Percentiles rank a stretch among this genome's conserved stretches.
Evolutionary conservation across 1,284 basidiomycete species (phyloP).

Genomic region (Dichomitus squalens): DNA sequence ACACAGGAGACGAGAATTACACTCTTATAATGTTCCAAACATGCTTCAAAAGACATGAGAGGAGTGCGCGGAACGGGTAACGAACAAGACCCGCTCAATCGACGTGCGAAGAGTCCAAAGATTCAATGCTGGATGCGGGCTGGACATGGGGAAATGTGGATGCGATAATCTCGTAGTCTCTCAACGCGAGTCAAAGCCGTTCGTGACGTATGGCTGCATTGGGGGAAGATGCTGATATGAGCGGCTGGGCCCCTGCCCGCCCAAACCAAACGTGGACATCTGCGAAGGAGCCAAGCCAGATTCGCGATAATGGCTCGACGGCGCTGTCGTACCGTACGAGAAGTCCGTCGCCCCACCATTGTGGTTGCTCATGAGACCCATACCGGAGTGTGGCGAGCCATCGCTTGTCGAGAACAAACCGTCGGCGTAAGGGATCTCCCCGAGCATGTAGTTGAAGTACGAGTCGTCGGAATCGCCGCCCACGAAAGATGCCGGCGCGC

Average conservation of each 20-base stretch:
- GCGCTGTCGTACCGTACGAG: not conserved
- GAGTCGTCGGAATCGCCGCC: conserved; percentile 8
- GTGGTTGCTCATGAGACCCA: not conserved
- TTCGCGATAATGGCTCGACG: conserved; percentile 9
- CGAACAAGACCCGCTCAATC: not conserved
- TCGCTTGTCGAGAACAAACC: conserved; percentile 5
- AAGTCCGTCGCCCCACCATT: conserved; percentile 2
- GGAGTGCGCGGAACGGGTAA: not conserved
- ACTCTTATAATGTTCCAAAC: conserved; percentile 2
- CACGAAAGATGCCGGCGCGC: not conserved
- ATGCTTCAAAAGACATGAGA: not conserved
- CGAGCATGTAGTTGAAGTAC: conserved; percentile 17
- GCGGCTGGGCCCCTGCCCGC: not conserved
- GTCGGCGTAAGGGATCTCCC: conserved; percentile 7
- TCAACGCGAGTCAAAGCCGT: not conserved
- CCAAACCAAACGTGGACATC: not conserved
- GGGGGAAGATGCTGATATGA: conserved; percentile 4
- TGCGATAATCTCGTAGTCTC: not conserved
- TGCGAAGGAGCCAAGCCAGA: not conserved
- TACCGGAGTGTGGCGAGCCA: not conserved
- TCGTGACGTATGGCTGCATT: not conserved
- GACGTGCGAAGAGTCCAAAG: conserved; percentile 4
- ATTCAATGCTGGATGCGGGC: not conserved
- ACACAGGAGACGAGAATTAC: not conserved
- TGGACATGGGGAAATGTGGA: not conserved